Evolutionary conservation across 2,329 filamentous ascomycete genomes (phyloP), one percentile per base, ranked within the genome.

Genomic region (Cladophialophora bantiana): DNA sequence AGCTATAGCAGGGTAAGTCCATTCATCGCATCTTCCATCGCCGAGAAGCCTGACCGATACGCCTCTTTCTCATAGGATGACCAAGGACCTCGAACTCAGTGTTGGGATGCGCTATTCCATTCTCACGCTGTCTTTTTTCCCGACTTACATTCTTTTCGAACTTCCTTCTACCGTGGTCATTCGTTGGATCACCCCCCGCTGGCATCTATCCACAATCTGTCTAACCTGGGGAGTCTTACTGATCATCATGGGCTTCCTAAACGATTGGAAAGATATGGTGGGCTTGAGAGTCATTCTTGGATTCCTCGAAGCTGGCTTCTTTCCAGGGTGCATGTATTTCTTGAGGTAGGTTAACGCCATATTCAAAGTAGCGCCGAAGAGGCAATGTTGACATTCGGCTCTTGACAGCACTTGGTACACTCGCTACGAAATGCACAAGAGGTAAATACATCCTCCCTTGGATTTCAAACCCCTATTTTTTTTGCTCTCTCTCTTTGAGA

Each of bases 151-250:
- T 45, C 13, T 59, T 18, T 48, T 59, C 35, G 35, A 59, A 13
- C 12, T 59, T 6, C 38, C 56, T 9, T 55, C 55, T 2, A 83
- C 83, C 68, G 68, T 83, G 12, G 66, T 84, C 6, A 73, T 83
- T 63, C 80, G 78, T 61, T 62, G 60, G 32, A 57, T 66, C 59
- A 34, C 58, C 12, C 63, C 62, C 15, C 26, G 56, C 32, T 5
- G 62, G 12, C 48, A 31, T 31, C 31, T 65, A 10, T 45, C 56
- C 10, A n/a, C 13, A 4, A 15, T 65, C 10, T 26, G 26, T n/a
- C 20, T 65, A 9, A 55, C 38, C n/a, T 65, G 62, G 62, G 56
- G 56, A 5, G 48, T 68, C 38, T 77, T 80, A 62, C 77, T 78
- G 9, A 80, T 78, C 3, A 71, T 79, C 50, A 62, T 70, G 65